Percentiles rank a stretch among this genome's conserved stretches.
phyloP scores from a whole-genome alignment of 495 filamentous ascomycete genomes.

The Aspergillus hancockii region DNA sequence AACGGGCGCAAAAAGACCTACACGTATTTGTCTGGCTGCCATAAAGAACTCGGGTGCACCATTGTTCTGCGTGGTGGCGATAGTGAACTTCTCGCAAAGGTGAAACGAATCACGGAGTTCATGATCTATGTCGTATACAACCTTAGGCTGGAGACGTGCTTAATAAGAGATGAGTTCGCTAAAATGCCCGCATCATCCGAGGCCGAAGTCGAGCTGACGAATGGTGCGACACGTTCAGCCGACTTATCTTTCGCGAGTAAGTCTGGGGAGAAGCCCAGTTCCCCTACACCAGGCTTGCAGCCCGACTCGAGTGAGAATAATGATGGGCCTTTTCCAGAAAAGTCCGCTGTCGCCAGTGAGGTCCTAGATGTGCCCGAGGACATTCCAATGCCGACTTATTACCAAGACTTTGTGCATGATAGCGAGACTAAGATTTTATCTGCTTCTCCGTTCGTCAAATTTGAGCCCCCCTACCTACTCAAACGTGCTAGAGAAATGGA shows the following conservation, averaged over 20 bases:
- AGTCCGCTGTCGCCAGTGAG: constrained; percentile 34
- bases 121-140: constrained; percentile 99
- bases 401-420: constrained; percentile 90
- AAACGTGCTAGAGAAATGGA: constrained; percentile 92
- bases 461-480: constrained; percentile 88
- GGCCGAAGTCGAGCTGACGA: constrained; percentile 24
- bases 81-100: constrained; percentile 64
- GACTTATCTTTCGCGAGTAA: constrained; percentile 1
- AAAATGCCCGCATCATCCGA: constrained; percentile 70
- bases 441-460: constrained; percentile 93
- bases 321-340: constrained; percentile 21
- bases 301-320: constrained; percentile 20
- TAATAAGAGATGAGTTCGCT: constrained; percentile 95
- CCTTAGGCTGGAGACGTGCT: constrained; percentile 88
- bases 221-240: constrained; percentile 2
- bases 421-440: constrained; percentile 92
- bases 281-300: constrained; percentile 13
- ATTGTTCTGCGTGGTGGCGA: constrained; percentile 88
- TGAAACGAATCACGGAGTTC: constrained; percentile 96
- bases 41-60: constrained; percentile 92
- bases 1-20: constrained; percentile 85
- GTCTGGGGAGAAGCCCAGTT: background rate
- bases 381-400: constrained; percentile 86
- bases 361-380: constrained; percentile 72
- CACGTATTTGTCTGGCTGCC: constrained; percentile 90